Evolutionary conservation across 2,329 filamentous ascomycete genomes (phyloP).

Genomic region (Phaeomoniella chlamydospora): DNA sequence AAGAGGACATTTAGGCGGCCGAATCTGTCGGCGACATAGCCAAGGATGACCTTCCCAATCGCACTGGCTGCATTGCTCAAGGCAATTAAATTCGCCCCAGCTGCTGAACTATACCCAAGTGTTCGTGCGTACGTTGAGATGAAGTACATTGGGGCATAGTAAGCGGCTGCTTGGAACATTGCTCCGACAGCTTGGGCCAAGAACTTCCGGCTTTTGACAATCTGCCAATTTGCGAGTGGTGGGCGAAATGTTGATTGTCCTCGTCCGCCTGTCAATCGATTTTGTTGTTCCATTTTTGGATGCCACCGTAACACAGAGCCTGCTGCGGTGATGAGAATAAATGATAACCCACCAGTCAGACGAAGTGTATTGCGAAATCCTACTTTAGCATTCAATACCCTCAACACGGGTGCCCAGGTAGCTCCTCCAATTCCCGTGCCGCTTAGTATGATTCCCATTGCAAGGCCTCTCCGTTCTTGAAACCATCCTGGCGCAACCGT

Average conservation of each 20-base stretch:
- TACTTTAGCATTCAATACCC: slow-evolving; percentile 15
- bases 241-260: slow-evolving; percentile 9
- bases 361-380: slow-evolving; percentile 23
- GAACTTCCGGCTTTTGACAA: slow-evolving; percentile 20
- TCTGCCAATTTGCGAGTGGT: slow-evolving; percentile 18
- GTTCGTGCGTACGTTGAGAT: slow-evolving; percentile 22
- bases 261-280: slow-evolving; percentile 11
- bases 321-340: slow-evolving; percentile 13
- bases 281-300: no score
- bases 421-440: slow-evolving; percentile 25
- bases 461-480: slow-evolving; percentile 18
- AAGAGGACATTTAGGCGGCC: slow-evolving; percentile 25
- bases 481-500: slow-evolving; percentile 25
- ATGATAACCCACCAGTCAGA: slow-evolving; percentile 16
- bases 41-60: slow-evolving; percentile 21
- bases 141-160: slow-evolving; percentile 24
- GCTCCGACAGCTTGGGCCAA: slow-evolving; percentile 20
- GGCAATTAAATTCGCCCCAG: slow-evolving; percentile 23
- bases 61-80: slow-evolving; percentile 25
- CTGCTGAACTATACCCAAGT: slow-evolving; percentile 19
- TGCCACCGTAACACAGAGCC: slow-evolving; percentile 16
- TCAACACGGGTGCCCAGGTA: slow-evolving; percentile 18
- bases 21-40: slow-evolving; percentile 21
- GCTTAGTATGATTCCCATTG: slow-evolving; percentile 22
- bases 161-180: slow-evolving; percentile 22